Evolutionary conservation across 169 alveolate species (phyloP).

Genomic region (Plasmodium vinckei): DNA sequence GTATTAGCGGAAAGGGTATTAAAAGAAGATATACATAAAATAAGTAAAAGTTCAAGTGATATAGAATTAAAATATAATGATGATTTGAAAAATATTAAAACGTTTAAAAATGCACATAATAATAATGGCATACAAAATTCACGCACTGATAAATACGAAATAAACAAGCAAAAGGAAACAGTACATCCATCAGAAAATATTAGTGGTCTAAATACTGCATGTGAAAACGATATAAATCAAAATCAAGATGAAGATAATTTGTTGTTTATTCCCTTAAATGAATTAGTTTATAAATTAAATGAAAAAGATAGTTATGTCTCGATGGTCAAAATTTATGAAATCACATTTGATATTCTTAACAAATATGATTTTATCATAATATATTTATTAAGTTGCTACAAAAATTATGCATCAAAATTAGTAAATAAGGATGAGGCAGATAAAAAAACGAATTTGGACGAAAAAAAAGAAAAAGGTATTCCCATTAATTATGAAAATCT

Average conservation of each 20-base stretch:
- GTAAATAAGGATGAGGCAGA: neutral
- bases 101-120: neutral
- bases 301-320: conserved; percentile 34
- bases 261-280: conserved; percentile 66
- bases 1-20: neutral
- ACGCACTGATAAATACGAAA: conserved; percentile 4
- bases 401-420: neutral
- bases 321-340: conserved; percentile 67
- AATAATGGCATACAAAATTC: neutral
- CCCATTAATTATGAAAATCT: conserved; percentile 1
- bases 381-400: conserved; percentile 29
- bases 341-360: conserved; percentile 53
- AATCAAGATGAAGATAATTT: conserved; percentile 53
- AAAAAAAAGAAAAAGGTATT: neutral
- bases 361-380: conserved; percentile 57
- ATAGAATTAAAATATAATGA: neutral
- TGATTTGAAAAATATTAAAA: neutral
- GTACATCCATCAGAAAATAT: neutral
- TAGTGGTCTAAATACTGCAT: conserved; percentile 4
- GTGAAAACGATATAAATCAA: conserved; percentile 19
- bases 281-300: conserved; percentile 56
- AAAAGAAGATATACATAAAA: conserved; percentile 7
- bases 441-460: neutral
- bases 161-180: conserved; percentile 11
- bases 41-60: neutral